Evolutionary conservation across 2,329 filamentous ascomycete genomes (phyloP), one percentile per base, ranked within the genome.

Genomic region (Diaporthe amygdali): DNA sequence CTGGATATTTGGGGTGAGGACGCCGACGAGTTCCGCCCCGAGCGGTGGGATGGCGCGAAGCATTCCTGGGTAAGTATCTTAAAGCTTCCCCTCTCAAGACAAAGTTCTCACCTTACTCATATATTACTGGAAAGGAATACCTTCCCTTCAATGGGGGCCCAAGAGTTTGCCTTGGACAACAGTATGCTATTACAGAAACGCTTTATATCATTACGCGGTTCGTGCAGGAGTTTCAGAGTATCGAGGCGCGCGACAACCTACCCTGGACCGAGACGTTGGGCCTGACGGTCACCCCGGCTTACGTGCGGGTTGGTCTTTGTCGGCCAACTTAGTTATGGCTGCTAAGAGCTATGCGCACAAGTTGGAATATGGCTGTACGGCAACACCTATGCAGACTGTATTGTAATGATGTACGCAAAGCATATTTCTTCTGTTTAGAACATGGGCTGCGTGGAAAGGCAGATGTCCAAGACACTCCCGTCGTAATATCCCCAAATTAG

Each of bases 121-220:
- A 46, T 6, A 5, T n/a, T n/a, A n/a, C 25, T 63, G 15, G 15
- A 5, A 81, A 78, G 79, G 80, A 76, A 17, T 82, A 79, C 41
- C 72, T 80, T 10, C 79, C 79, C 3, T 83, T 83, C 68, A 83
- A 80, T 56, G 79, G 78, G 8, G 81, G 79, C 0, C 81, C 81
- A 10, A 74, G 81, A 41, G 77, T 79, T 7, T 82, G 81, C 63
- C 73, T 82, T 2, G 79, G 79, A 2, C 54, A 69, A 25, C 52
- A 51, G n/a, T 61, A 63, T 32, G 67, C 67, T 14, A 27, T 69
- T 15, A 61, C 44, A 7, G 54, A 69, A 25, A 39, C 44, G 7
- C 25, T 32, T 5, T 69, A 69, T 6, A 30, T 61, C 4, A 25
- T 69, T 9, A 49, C 49, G 5, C 54, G 67, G 8, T 25, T 69